Conservation (phyloP, 1,139 yeast genomes). For the Suzukiozyma palmioleophila region DNA sequence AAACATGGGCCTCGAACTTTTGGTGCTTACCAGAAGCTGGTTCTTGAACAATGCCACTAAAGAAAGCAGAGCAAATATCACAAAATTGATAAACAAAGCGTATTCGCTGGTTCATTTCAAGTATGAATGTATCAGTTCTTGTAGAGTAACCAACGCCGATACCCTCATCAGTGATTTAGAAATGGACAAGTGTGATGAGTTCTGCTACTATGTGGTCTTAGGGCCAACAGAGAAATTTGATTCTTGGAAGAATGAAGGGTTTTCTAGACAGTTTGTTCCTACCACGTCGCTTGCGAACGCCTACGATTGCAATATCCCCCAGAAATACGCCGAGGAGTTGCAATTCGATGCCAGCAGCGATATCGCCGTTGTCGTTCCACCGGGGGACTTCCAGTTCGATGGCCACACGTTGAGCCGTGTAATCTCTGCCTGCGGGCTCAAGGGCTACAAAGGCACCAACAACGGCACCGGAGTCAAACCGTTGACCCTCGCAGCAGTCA, state of each 20-base stretch:
- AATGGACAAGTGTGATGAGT: slow-evolving; percentile 17
- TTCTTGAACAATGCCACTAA: slow-evolving; percentile 10
- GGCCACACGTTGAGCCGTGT: slow-evolving; percentile 17
- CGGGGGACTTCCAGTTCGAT: slow-evolving; percentile 16
- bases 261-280: slow-evolving; percentile 18
- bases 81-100: slow-evolving; percentile 39
- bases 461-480: slow-evolving; percentile 11
- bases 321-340: slow-evolving; percentile 7
- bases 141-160: slow-evolving; percentile 32
- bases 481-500: slow-evolving; percentile 48
- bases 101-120: slow-evolving; percentile 43
- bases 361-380: slow-evolving; percentile 14
- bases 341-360: slow-evolving; percentile 10
- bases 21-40: slow-evolving; percentile 24
- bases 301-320: slow-evolving; percentile 28
- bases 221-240: slow-evolving; percentile 21
- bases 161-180: slow-evolving; percentile 25
- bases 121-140: slow-evolving; percentile 38
- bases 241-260: slow-evolving; percentile 12
- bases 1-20: slow-evolving; percentile 18
- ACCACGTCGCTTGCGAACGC: slow-evolving; percentile 17
- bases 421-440: slow-evolving; percentile 46
- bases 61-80: slow-evolving; percentile 12
- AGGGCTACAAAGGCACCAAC: slow-evolving; percentile 16
- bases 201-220: slow-evolving; percentile 23